Percentiles rank a stretch among this genome's conserved stretches.
phyloP scores from a whole-genome alignment of 805 yeast species.

The Cyberlindnera mycetangii region DNA sequence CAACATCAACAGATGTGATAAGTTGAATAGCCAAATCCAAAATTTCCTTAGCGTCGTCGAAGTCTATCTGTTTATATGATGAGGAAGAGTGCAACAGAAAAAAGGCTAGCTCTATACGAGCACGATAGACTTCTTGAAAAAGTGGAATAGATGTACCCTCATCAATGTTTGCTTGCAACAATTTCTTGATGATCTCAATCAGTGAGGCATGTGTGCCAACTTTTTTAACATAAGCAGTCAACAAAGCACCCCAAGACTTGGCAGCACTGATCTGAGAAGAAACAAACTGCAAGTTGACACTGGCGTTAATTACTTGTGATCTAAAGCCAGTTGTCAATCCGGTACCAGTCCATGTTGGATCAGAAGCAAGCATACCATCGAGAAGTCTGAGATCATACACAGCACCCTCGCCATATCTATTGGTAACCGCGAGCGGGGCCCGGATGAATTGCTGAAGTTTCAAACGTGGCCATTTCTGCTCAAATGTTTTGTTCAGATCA shows the following conservation, averaged over 20 bases:
- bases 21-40: slow-evolving; percentile 38
- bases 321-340: slow-evolving; percentile 34
- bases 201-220: slow-evolving; percentile 31
- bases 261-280: slow-evolving; percentile 68
- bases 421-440: slow-evolving; percentile 42
- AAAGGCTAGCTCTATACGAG: slow-evolving; percentile 66
- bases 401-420: slow-evolving; percentile 49
- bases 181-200: slow-evolving; percentile 39
- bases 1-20: slow-evolving; percentile 47
- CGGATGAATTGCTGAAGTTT: slow-evolving; percentile 50
- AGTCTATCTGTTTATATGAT: slow-evolving; percentile 13
- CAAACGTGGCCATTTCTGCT: slow-evolving; percentile 43
- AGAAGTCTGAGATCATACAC: slow-evolving; percentile 60
- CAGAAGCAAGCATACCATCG: slow-evolving; percentile 51
- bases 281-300: slow-evolving; percentile 59
- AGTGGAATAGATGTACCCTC: slow-evolving; percentile 50
- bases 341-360: slow-evolving; percentile 42
- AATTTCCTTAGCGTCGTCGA: slow-evolving; percentile 20
- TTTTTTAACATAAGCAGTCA: slow-evolving; percentile 61
- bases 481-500: slow-evolving; percentile 44
- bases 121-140: slow-evolving; percentile 51
- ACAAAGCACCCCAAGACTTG: slow-evolving; percentile 73
- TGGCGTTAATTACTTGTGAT: slow-evolving; percentile 51
- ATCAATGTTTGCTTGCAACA: slow-evolving; percentile 49
- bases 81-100: slow-evolving; percentile 30